A percentile compares a stretch with the other conserved stretches of the same genome.
phyloP scores from a whole-genome alignment of 2,329 filamentous ascomycete species.

The Xylaria digitata region DNA sequence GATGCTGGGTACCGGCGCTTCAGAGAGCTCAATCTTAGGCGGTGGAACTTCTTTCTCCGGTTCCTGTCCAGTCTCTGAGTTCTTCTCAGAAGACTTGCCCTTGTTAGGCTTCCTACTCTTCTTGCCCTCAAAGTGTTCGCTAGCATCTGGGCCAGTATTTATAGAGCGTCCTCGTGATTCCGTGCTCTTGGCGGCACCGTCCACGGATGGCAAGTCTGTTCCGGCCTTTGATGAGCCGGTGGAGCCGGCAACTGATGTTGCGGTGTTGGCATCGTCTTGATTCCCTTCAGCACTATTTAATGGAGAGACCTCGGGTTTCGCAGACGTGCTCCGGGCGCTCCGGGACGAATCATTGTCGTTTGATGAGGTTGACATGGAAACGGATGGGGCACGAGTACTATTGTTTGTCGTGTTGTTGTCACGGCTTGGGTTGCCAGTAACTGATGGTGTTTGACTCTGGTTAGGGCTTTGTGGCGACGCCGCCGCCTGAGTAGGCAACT shows the following conservation, averaged over 20 bases:
- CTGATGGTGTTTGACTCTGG: constrained; percentile 49
- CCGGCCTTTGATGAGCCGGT: constrained; percentile 35
- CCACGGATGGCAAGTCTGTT: constrained; percentile 39
- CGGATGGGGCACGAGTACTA: constrained; percentile 51
- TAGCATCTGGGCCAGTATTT: constrained; percentile 72
- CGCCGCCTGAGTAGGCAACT: constrained; percentile 58
- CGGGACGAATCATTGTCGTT: constrained; percentile 51
- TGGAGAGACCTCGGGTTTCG: constrained; percentile 42
- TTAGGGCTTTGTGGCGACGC: constrained; percentile 47
- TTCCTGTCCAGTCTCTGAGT: constrained; percentile 64
- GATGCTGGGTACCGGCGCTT: constrained; percentile 83
- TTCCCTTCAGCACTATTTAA: constrained; percentile 38
- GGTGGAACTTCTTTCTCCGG: constrained; percentile 69
- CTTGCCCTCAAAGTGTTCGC: constrained; percentile 74
- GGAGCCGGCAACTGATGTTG: constrained; percentile 35
- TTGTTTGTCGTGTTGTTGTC: constrained; percentile 50
- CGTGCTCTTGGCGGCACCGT: constrained; percentile 49
- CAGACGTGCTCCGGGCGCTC: constrained; percentile 43
- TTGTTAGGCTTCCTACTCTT: constrained; percentile 74
- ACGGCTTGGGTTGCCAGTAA: constrained; percentile 50
- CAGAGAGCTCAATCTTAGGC: constrained; percentile 74
- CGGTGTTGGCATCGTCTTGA: constrained; percentile 38
- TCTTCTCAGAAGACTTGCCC: constrained; percentile 62
- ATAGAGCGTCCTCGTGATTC: constrained; percentile 66
- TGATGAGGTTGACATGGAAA: constrained; percentile 53